Conservation (phyloP, 352 stramenopile genomes). For the Discostella stelligera region DNA sequence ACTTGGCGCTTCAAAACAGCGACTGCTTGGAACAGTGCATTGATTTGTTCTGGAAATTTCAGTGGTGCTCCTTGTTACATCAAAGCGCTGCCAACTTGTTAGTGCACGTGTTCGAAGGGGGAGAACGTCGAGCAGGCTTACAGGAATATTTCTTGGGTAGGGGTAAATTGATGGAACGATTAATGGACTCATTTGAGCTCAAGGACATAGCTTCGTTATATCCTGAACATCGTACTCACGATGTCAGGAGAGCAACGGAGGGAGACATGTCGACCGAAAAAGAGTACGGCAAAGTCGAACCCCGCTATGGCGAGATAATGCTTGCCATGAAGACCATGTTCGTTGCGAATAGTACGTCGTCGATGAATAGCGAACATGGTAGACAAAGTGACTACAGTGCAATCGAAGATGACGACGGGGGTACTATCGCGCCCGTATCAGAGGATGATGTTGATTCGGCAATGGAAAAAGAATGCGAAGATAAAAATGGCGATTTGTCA, state of each 20-base stretch:
- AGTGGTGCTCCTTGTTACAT: slow-evolving; percentile 83
- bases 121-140: slow-evolving; percentile 56
- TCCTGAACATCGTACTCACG: neutral
- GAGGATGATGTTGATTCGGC: slow-evolving; percentile 69
- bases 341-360: slow-evolving; percentile 11
- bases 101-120: slow-evolving; percentile 82
- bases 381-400: slow-evolving; percentile 19
- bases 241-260: neutral
- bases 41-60: slow-evolving; percentile 82
- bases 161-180: slow-evolving; percentile 66
- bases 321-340: slow-evolving; percentile 40
- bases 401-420: slow-evolving; percentile 25
- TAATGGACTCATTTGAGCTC: slow-evolving; percentile 75
- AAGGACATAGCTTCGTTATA: neutral
- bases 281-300: slow-evolving; percentile 3
- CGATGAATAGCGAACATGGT: slow-evolving; percentile 23
- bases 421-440: slow-evolving; percentile 49
- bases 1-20: slow-evolving; percentile 63
- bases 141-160: slow-evolving; percentile 77
- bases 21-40: slow-evolving; percentile 70
- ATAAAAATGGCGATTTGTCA: slow-evolving; percentile 10
- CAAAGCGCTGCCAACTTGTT: slow-evolving; percentile 82
- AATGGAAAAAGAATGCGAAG: slow-evolving; percentile 58
- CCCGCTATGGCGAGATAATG: slow-evolving; percentile 19
- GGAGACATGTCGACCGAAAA: neutral